Conservation (phyloP, 2,329 filamentous ascomycete species). For the Torrubiellomyces zombiae region DNA sequence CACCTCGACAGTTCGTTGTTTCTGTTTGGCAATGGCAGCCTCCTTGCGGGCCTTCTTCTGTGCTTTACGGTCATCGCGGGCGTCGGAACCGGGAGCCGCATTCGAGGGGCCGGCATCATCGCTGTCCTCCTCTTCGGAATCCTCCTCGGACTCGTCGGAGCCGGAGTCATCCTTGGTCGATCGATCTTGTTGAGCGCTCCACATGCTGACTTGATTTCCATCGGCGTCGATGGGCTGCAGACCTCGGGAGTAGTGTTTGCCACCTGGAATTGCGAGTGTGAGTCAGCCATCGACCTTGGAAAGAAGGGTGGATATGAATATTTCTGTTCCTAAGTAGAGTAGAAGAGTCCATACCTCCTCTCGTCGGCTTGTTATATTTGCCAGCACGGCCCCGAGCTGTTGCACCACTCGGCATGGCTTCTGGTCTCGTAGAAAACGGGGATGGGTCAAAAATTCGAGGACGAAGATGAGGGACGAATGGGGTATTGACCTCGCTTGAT, state of each 20-base stretch:
- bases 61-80: slow-evolving; percentile 75
- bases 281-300: neutral
- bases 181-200: slow-evolving; percentile 43
- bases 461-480: no score
- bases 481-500: no score
- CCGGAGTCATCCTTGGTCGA: slow-evolving; percentile 36
- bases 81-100: slow-evolving; percentile 30
- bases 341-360: slow-evolving; percentile 82
- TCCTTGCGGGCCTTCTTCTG: slow-evolving; percentile 83
- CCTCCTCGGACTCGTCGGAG: slow-evolving; percentile 34
- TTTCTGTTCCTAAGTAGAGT: no score
- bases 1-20: slow-evolving; percentile 54
- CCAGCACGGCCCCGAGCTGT: slow-evolving; percentile 64
- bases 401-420: slow-evolving; percentile 29
- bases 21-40: slow-evolving; percentile 65
- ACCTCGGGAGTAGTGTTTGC: slow-evolving; percentile 89
- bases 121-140: slow-evolving; percentile 35
- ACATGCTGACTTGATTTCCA: slow-evolving; percentile 79
- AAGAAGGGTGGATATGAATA: neutral
- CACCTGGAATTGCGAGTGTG: slow-evolving; percentile 47
- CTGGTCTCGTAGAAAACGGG: no score
- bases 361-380: slow-evolving; percentile 86
- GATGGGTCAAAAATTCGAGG: no score
- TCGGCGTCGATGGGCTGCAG: slow-evolving; percentile 77
- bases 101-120: slow-evolving; percentile 25